phyloP scores from a whole-genome alignment of 1,284 basidiomycete species.

The Ceratorhiza oryzae-sativae region DNA sequence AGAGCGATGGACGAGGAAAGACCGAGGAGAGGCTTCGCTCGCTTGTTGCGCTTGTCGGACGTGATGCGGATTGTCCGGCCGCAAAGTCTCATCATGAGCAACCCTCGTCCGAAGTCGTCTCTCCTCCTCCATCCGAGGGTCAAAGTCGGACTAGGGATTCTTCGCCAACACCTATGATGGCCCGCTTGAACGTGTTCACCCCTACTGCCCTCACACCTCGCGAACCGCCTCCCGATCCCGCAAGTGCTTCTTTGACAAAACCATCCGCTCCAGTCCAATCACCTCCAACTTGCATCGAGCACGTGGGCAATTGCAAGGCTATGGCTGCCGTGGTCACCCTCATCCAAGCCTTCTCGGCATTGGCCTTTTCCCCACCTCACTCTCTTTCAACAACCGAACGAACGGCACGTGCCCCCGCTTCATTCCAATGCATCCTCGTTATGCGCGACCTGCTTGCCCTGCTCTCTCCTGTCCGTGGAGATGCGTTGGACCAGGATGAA shows the following conservation, averaged over 20 bases:
- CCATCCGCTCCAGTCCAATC: constrained; percentile 1
- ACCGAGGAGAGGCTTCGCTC: constrained; percentile 35
- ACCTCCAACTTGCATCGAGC: neutral
- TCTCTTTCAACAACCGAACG: constrained; percentile 47
- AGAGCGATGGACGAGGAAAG: constrained; percentile 22
- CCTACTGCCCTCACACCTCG: constrained; percentile 9
- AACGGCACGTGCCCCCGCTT: constrained; percentile 51
- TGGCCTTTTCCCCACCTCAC: constrained; percentile 53
- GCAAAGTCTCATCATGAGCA: neutral
- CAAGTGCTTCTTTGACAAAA: neutral
- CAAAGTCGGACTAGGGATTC: constrained; percentile 26
- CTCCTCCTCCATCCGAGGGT: constrained; percentile 7
- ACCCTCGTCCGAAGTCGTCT: neutral
- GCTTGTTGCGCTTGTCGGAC: constrained; percentile 8
- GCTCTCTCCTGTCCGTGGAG: constrained; percentile 46
- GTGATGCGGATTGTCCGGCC: neutral
- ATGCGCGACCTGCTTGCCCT: constrained; percentile 56
- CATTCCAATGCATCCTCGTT: constrained; percentile 53
- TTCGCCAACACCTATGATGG: constrained; percentile 37
- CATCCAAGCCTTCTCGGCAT: constrained; percentile 55
- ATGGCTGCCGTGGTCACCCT: constrained; percentile 52
- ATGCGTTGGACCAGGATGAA: constrained; percentile 45
- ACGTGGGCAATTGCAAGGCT: constrained; percentile 48
- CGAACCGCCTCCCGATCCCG: constrained; percentile 5
- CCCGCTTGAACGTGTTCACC: constrained; percentile 13